Conservation (phyloP, 148 eudicot genomes). For the Rhododendron williamsianum region DNA sequence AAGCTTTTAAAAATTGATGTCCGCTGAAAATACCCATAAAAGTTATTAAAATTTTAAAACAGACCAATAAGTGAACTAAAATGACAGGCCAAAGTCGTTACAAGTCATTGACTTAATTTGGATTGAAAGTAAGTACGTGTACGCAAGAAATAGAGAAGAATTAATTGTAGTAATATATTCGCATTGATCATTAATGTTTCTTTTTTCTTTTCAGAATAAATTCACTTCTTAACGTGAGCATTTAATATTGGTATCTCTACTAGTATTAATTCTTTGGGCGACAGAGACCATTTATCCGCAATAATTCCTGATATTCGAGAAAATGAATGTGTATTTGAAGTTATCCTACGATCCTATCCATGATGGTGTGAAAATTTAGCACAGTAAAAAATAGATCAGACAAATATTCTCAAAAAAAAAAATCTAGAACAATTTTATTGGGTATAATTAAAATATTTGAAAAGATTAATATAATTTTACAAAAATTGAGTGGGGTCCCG, state of each 20-base stretch:
- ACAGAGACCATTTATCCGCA: not conserved
- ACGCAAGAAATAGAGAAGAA: not conserved
- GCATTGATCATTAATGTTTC: not conserved
- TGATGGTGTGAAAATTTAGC: not conserved
- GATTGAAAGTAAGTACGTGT: not conserved
- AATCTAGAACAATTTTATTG: too few relatives aligned
- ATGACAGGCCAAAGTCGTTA: not conserved
- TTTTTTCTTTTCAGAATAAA: not conserved
- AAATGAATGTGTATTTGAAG: not conserved
- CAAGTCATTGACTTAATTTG: not conserved
- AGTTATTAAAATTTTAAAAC: not conserved
- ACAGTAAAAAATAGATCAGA: too few relatives aligned
- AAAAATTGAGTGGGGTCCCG: too few relatives aligned
- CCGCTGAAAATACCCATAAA: too few relatives aligned
- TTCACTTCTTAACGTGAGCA: not conserved
- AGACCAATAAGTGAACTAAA: not conserved
- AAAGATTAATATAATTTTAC: too few relatives aligned
- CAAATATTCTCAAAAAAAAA: too few relatives aligned
- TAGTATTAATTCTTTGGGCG: too few relatives aligned
- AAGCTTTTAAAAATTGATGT: not conserved
- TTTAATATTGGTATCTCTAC: not conserved
- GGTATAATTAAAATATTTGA: too few relatives aligned
- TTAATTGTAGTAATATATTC: not conserved
- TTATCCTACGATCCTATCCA: not conserved
- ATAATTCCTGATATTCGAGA: not conserved